phyloP scores from a whole-genome alignment of 148 eudicot genomes.

The Mesembryanthemum crystallinum region DNA sequence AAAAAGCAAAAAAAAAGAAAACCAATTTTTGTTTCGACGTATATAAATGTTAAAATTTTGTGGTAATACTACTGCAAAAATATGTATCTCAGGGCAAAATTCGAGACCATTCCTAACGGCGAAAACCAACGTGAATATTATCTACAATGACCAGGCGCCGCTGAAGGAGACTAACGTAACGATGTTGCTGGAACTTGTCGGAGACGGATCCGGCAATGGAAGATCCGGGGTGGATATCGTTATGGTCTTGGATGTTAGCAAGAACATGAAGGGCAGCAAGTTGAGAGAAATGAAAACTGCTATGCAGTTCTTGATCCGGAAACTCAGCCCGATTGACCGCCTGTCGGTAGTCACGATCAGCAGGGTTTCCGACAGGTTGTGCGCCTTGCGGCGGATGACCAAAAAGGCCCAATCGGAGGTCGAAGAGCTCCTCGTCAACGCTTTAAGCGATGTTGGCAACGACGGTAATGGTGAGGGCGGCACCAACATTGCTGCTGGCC shows the following conservation, averaged over 20 bases:
- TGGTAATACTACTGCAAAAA: no score
- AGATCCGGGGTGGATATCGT: slow-evolving; percentile 7
- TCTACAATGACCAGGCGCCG: not conserved
- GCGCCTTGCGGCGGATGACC: not conserved
- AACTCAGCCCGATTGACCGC: slow-evolving; percentile 4
- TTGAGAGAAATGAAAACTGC: not conserved
- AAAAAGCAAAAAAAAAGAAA: no score
- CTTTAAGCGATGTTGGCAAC: no score
- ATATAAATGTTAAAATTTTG: no score
- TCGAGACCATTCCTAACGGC: no score
- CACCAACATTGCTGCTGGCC: not conserved
- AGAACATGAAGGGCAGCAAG: not conserved
- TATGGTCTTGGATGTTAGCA: not conserved
- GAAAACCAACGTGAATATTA: no score
- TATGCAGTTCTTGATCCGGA: not conserved
- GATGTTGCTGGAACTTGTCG: not conserved
- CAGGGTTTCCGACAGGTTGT: not conserved
- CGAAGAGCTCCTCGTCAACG: not conserved
- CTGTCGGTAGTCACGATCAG: slow-evolving; percentile 2
- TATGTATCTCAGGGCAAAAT: no score
- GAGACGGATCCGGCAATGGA: not conserved
- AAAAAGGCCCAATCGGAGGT: not conserved
- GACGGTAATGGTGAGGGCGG: not conserved
- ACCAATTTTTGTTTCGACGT: no score
- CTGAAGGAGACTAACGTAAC: not conserved